These are phyloP conservation scores for Cantharellus cinnabarinus DNA, from an alignment of 768 basidiomycete genomes.

Conservation along the genomic window DNA sequence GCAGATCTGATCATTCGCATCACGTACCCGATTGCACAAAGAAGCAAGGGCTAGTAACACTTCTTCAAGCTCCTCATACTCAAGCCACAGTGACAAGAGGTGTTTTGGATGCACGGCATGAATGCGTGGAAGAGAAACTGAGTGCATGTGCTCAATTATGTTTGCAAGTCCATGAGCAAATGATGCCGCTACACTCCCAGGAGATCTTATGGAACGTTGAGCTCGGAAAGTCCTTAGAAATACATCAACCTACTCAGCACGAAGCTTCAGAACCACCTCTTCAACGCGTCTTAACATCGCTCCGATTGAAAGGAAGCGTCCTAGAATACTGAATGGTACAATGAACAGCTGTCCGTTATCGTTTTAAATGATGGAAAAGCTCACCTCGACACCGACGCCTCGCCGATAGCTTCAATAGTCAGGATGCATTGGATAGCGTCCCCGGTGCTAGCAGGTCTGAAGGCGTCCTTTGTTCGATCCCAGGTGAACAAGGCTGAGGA, in stretches of 20 bases:
- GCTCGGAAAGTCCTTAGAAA: neutral
- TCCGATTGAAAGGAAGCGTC: slow-evolving; percentile 48
- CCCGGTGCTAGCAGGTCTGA: slow-evolving; percentile 25
- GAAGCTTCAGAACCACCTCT: slow-evolving; percentile 25
- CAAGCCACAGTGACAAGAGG: slow-evolving; percentile 21
- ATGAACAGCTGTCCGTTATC: neutral
- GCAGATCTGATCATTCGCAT: slow-evolving; percentile 8
- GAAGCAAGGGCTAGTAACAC: slow-evolving; percentile 31
- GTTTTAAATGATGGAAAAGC: neutral
- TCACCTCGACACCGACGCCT: slow-evolving; percentile 37
- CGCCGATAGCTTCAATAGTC: slow-evolving; percentile 36
- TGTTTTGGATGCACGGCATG: slow-evolving; percentile 7
- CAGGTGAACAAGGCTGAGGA: slow-evolving; percentile 49
- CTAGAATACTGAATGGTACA: slow-evolving; percentile 26
- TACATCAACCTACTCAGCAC: slow-evolving; percentile 24
- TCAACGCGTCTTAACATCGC: slow-evolving; percentile 49
- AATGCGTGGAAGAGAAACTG: slow-evolving; percentile 10
- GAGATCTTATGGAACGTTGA: slow-evolving; percentile 17
- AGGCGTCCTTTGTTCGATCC: slow-evolving; percentile 34
- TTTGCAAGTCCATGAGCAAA: slow-evolving; percentile 45
- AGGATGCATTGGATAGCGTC: slow-evolving; percentile 20
- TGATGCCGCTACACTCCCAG: slow-evolving; percentile 39
- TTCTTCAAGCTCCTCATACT: slow-evolving; percentile 31
- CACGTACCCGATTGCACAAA: slow-evolving; percentile 36
- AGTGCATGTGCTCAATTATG: slow-evolving; percentile 29